Conservation (phyloP, 2,329 filamentous ascomycete genomes). For the Drechslera avenae region DNA sequence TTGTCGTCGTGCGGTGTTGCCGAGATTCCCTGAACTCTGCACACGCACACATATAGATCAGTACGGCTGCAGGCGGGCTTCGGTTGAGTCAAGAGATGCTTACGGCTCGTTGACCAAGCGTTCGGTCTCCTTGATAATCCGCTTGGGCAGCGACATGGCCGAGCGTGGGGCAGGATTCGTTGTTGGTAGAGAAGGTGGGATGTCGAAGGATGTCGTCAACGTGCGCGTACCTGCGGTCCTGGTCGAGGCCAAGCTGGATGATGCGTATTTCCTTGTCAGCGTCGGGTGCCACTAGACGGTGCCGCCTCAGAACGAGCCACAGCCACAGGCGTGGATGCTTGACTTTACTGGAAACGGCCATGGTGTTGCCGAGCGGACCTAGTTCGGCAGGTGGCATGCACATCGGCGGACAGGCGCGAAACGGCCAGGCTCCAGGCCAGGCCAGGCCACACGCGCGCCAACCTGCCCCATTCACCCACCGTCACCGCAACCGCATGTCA, state of each 20-base stretch:
- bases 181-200: not conserved
- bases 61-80: not conserved
- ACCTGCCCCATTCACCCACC: not conserved
- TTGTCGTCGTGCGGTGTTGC: slow-evolving; percentile 97
- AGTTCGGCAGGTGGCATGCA: slow-evolving; percentile 5
- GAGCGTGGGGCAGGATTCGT: slow-evolving; percentile 10
- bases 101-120: slow-evolving; percentile 96
- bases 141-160: slow-evolving; percentile 78
- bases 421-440: too few relatives aligned
- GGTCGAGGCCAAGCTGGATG: not conserved
- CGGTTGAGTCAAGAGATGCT: slow-evolving; percentile 43
- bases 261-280: slow-evolving; percentile 1
- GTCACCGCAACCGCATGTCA: slow-evolving; percentile 1
- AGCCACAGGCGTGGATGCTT: slow-evolving; percentile 12
- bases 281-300: slow-evolving; percentile 1
- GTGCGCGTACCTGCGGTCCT: not conserved
- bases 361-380: slow-evolving; percentile 1
- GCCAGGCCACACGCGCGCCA: not conserved
- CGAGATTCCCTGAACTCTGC: slow-evolving; percentile 91
- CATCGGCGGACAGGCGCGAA: not conserved
- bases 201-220: not conserved
- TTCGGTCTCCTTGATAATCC: slow-evolving; percentile 98
- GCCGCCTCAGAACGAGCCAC: slow-evolving; percentile 7
- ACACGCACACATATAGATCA: slow-evolving; percentile 14
- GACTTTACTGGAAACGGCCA: slow-evolving; percentile 9